Conservation (phyloP, 1,139 yeast genomes). For the Meyerozyma athensensis region DNA sequence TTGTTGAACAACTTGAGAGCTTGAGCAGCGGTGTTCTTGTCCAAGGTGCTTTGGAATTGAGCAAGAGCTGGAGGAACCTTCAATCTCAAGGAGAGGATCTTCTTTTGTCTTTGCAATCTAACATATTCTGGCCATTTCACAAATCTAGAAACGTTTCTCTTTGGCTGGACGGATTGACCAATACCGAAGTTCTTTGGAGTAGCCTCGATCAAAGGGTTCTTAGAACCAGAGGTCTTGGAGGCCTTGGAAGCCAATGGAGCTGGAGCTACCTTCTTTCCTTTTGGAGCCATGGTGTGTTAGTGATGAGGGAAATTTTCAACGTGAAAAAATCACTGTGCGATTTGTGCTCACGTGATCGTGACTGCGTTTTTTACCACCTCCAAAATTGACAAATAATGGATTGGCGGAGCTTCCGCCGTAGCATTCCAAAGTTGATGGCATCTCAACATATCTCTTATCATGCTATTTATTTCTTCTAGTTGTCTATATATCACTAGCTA, state of each 20-base stretch:
- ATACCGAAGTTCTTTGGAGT: conserved; percentile 94
- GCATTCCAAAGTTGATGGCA: too few relatives aligned
- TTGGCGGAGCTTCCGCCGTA: too few relatives aligned
- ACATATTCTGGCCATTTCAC: conserved; percentile 99
- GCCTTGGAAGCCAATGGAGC: conserved; percentile 65
- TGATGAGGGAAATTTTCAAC: conserved; percentile 7
- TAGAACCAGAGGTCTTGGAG: conserved; percentile 32
- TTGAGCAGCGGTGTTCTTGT: conserved; percentile 97
- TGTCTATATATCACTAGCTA: too few relatives aligned
- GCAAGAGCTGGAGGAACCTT: conserved; percentile 98
- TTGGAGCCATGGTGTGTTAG: conserved; percentile 6
- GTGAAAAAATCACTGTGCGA: conserved; percentile 1
- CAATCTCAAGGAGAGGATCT: conserved; percentile 88
- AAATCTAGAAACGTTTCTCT: conserved; percentile 91
- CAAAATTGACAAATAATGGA: too few relatives aligned
- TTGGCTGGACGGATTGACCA: conserved; percentile 93
- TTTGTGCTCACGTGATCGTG: conserved; percentile 4
- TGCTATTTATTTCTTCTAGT: too few relatives aligned
- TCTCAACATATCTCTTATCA: too few relatives aligned
- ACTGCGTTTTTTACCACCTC: conserved; percentile 3
- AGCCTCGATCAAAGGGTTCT: conserved; percentile 79
- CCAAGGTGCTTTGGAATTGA: conserved; percentile 92
- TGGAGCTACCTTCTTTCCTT: conserved; percentile 77
- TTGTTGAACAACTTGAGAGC: conserved; percentile 95
- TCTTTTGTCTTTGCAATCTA: conserved; percentile 86